Evolutionary conservation across 345 rosid genomes (phyloP).

Genomic region (Eucalyptus regnans): DNA sequence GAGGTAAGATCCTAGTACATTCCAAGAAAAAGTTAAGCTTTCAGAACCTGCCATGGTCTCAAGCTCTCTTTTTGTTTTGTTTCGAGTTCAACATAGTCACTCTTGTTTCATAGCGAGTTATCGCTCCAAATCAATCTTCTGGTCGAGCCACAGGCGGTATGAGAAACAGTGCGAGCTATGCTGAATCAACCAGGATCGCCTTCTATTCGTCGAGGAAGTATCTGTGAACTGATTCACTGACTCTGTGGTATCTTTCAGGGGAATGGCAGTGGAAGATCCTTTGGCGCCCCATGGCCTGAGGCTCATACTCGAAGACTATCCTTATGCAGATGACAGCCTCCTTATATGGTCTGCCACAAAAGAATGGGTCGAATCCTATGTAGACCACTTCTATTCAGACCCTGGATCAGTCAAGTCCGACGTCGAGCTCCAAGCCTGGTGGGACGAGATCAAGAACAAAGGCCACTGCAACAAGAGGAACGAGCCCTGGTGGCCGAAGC

Average conservation of each 20-base stretch:
- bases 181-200: background rate
- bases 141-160: background rate
- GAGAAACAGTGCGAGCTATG: background rate
- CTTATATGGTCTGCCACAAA: conserved; percentile 81
- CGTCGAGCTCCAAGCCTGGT: conserved; percentile 84
- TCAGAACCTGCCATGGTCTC: background rate
- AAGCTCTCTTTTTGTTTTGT: background rate
- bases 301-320: conserved; percentile 84
- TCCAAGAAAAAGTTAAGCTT: background rate
- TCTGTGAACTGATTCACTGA: background rate
- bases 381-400: conserved; percentile 58
- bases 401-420: conserved; percentile 51
- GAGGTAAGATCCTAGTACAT: conserved; percentile 24
- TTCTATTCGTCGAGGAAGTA: background rate
- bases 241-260: conserved; percentile 26
- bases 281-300: conserved; percentile 58
- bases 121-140: background rate
- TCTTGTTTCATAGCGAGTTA: background rate
- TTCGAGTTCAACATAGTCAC: background rate
- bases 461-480: conserved; percentile 78
- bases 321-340: conserved; percentile 89
- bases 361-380: conserved; percentile 66
- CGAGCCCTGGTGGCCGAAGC: conserved; percentile 97
- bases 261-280: conserved; percentile 88
- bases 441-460: conserved; percentile 84